Evolutionary conservation across 2,329 filamentous ascomycete species (phyloP), one percentile per base, ranked within the genome.

Genomic region (Sporothrix euskadiensis): DNA sequence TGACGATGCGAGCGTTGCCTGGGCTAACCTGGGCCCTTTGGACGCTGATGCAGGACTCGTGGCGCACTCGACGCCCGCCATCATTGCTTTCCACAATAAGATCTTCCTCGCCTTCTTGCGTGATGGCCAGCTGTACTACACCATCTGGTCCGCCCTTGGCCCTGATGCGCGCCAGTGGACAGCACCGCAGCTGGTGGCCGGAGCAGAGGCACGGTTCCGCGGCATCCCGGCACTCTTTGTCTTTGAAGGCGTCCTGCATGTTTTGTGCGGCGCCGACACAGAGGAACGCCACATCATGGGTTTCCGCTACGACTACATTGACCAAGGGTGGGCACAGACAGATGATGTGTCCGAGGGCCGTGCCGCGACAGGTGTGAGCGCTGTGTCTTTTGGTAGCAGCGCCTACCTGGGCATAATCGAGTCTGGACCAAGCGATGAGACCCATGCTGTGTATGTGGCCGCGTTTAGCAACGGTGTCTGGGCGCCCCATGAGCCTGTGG

Each of bases 11-110:
- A 71, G 73, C 3, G 71, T 61, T 56, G 73, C 59, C 0, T 82
- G 81, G 79, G 73, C 70, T 1, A 32, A 63, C 19, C 77, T 78
- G 52, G 77, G 78, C 7, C 56, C 77, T 6, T 75, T 81, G 2
- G 75, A 79, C 47, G 66, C 66, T 3, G 71, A 41, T 5, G 75
- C 72, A 7, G 79, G 79, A 16, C 71, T 80, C 26, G 75, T 76
- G 30, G 76, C 79, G 0, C 71, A 77, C 54, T 76, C 77, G 16
- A 78, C 76, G 39, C 79, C 80, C 1, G 79, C 79, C 19, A 71
- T 82, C 26, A 77, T 79, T 4, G 77, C 80, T 12, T 81, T 81
- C 70, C 80, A 81, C 74, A 81, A 82, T 73, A 80, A 80, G 75
- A 76, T 82, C 5, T 78, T 81, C 68, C 74, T 81, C 22, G 78